phyloP scores from a whole-genome alignment of 768 basidiomycete species.

The Leucosporidium creatinivorum region DNA sequence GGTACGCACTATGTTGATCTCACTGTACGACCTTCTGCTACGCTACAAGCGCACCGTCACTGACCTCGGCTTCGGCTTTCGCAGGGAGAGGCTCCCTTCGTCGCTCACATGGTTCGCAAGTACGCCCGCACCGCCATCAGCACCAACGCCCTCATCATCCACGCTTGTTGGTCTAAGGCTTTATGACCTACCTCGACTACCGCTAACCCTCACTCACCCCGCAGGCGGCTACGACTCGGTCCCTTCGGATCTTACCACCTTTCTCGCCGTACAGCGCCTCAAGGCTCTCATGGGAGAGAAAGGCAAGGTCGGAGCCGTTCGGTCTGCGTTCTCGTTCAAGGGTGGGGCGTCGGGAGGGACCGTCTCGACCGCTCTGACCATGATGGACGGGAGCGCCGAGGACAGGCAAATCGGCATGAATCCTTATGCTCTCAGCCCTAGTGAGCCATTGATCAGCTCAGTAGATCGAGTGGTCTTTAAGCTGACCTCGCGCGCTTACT shows the following conservation, averaged over 20 bases:
- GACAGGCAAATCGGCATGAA: conserved; percentile 39
- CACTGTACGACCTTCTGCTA: conserved; percentile 39
- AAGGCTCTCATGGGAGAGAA: conserved; percentile 44
- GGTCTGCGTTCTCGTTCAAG: conserved; percentile 49
- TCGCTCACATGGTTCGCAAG: conserved; percentile 54
- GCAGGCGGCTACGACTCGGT: conserved; percentile 52
- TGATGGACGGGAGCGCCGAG: conserved; percentile 40
- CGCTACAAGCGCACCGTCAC: conserved; percentile 34
- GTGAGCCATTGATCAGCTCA: conserved; percentile 37
- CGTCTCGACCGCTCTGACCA: conserved; percentile 43
- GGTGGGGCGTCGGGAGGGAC: conserved; percentile 63
- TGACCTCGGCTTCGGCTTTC: neutral
- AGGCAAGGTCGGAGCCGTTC: conserved; percentile 47
- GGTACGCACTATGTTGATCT: conserved; percentile 82
- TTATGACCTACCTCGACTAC: conserved; percentile 28
- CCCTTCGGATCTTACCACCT: conserved; percentile 63
- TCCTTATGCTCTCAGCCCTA: conserved; percentile 48
- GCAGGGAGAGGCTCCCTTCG: conserved; percentile 58
- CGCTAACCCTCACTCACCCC: neutral
- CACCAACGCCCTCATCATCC: conserved; percentile 67
- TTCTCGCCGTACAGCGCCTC: conserved; percentile 63
- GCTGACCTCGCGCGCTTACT: neutral
- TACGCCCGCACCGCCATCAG: conserved; percentile 65
- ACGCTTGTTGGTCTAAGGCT: conserved; percentile 60
- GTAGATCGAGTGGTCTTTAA: neutral